phyloP scores from a whole-genome alignment of 73 alveolate genomes.

The Tetrahymena elliotti region DNA sequence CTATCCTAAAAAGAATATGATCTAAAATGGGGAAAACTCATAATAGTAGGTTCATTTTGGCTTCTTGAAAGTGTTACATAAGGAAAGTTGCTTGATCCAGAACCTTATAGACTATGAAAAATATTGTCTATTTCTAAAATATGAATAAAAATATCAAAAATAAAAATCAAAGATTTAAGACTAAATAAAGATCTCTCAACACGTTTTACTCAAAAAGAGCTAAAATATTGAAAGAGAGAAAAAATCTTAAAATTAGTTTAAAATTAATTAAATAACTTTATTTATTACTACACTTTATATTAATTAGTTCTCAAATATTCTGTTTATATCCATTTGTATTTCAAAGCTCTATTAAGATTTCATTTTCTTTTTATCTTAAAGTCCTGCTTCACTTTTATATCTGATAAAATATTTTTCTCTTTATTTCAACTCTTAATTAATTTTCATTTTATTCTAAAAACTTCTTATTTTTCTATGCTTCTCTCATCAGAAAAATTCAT shows the following conservation, averaged over 20 bases:
- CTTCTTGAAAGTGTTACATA: not conserved
- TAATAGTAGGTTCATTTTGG: not conserved
- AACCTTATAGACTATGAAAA: not conserved
- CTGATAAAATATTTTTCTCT: no score
- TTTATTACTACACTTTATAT: not conserved
- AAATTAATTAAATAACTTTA: no score
- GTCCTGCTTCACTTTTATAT: no score
- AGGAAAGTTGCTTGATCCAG: not conserved
- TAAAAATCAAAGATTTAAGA: not conserved
- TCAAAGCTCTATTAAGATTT: not conserved
- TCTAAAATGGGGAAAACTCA: not conserved
- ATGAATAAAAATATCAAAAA: not conserved
- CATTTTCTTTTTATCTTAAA: no score
- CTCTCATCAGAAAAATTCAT: not conserved
- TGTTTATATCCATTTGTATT: not conserved
- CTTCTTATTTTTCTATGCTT: no score
- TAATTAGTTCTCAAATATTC: not conserved
- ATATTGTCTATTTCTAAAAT: not conserved
- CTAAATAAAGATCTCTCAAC: not conserved
- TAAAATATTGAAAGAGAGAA: no score
- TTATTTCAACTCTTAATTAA: no score
- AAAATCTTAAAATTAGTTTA: no score
- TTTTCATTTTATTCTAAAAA: no score
- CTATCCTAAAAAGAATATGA: not conserved
- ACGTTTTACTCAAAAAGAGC: not conserved